Base-by-base conservation (phyloP, 1,284 basidiomycete species). In the Cystobasidium sp. region DNA sequence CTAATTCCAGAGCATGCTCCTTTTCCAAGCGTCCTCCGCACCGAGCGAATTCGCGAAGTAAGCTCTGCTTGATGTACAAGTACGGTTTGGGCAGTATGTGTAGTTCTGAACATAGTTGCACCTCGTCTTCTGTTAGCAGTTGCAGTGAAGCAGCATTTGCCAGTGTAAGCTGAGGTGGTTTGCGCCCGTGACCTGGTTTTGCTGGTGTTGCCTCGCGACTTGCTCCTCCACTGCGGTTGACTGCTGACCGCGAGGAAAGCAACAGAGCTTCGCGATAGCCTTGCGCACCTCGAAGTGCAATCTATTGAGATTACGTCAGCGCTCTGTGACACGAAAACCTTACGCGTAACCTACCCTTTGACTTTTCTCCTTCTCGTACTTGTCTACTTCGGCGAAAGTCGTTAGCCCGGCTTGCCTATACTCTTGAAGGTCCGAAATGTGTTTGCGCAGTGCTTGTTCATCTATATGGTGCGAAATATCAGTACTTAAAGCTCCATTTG, bases 11-110 rank as follows among this genome's bases (percentile, higher is more conserved):
- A n/a, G 70, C 70, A 6, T 49, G 51, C 39, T 73, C 70, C 63
- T 58, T 65, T 47, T 72, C 69, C 46, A 96, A 85, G 82, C 91
- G 90, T 14, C 93, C 94, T 43, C 91, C 90, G 71, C 92, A 86
- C n/a, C 93, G 86, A 7, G 92, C 91, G 80, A 93, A 95, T 83
- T 97, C 94, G 46, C 93, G 88, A 31, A 97, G 89, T 56, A 96
- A 87, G 8, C 90, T 91, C 83, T 96, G 93, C 82, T 97, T 97
- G 84, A 97, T 91, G 74, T 90, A 88, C 59, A 97, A 88, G 82
- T 95, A 97, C 1, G 94, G 92, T 79, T 93, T 92, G 0, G 94
- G 94, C 49, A 96, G 85, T 75, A 97, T 93, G 6, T 93, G 90
- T 18, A 97, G 85, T 69, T 88, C 87, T 3, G 92, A 91, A 82